Conservation (phyloP, 1,284 basidiomycete species). For the Trichosporon ovoides region DNA sequence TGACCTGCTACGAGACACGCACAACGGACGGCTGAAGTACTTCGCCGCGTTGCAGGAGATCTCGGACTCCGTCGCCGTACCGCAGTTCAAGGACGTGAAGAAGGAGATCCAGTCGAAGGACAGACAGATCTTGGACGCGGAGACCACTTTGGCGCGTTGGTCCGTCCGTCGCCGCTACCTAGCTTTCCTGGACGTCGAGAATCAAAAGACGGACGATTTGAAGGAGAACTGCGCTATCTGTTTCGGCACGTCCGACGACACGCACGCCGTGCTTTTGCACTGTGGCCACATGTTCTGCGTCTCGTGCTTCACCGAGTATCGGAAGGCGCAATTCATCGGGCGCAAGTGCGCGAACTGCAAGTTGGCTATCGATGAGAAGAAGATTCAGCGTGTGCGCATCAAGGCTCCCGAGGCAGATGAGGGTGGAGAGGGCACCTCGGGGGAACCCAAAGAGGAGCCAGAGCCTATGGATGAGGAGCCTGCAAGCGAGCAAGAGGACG, state of each 20-base stretch:
- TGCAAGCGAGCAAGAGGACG: neutral
- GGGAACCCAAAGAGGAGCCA: neutral
- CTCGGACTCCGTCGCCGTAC: slow-evolving; percentile 41
- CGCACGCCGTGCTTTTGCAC: slow-evolving; percentile 29
- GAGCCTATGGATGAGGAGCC: slow-evolving; percentile 3
- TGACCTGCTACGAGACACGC: slow-evolving; percentile 37
- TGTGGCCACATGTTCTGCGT: slow-evolving; percentile 45
- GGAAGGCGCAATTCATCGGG: slow-evolving; percentile 21
- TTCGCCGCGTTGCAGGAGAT: slow-evolving; percentile 45
- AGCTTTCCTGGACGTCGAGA: slow-evolving; percentile 28
- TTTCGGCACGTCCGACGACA: slow-evolving; percentile 42
- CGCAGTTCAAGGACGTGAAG: slow-evolving; percentile 28
- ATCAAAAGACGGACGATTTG: neutral
- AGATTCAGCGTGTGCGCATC: slow-evolving; percentile 51
- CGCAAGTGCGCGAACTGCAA: slow-evolving; percentile 40
- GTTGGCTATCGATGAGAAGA: slow-evolving; percentile 5
- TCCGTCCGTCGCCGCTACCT: slow-evolving; percentile 37
- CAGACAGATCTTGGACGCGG: slow-evolving; percentile 22
- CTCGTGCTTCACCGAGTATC: slow-evolving; percentile 39
- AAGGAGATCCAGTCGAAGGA: slow-evolving; percentile 19
- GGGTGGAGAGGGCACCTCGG: neutral
- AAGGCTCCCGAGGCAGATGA: slow-evolving; percentile 30
- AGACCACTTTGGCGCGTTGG: slow-evolving; percentile 30
- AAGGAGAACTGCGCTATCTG: slow-evolving; percentile 45
- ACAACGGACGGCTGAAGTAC: slow-evolving; percentile 43